These are phyloP conservation scores for Pseudogymnoascus sp. DNA, from an alignment of 2,329 filamentous ascomycete species.

Conservation along the genomic window DNA sequence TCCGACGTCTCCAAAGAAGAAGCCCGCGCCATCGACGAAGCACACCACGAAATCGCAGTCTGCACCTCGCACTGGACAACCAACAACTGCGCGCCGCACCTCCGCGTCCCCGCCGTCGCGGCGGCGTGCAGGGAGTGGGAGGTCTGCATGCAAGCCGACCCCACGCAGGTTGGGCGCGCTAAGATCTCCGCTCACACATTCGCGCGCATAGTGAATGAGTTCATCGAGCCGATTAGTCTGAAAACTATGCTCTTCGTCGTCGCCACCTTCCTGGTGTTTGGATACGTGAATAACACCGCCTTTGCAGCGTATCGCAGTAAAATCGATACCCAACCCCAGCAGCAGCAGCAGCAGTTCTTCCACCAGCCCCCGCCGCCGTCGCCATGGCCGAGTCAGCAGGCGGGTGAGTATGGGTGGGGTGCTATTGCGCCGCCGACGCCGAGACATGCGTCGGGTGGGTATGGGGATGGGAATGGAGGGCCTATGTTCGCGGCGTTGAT, in stretches of 20 bases:
- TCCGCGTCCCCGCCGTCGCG: conserved; percentile 64
- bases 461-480: conserved; percentile 12
- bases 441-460: conserved; percentile 14
- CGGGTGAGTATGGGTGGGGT: conserved; percentile 22
- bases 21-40: conserved; percentile 56
- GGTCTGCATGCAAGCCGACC: conserved; percentile 78
- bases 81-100: conserved; percentile 64
- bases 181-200: conserved; percentile 80
- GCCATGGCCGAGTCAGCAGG: background rate
- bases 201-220: conserved; percentile 87
- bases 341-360: conserved; percentile 24
- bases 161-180: conserved; percentile 66
- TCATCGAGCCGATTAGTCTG: conserved; percentile 81
- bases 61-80: conserved; percentile 66
- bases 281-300: conserved; percentile 43
- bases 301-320: conserved; percentile 31
- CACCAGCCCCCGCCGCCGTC: conserved; percentile 12
- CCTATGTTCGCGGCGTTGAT: conserved; percentile 21
- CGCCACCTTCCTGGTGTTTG: conserved; percentile 38
- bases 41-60: conserved; percentile 64
- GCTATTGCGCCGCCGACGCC: conserved; percentile 22
- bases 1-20: conserved; percentile 38
- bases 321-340: conserved; percentile 26
- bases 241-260: conserved; percentile 60
- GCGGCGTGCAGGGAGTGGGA: conserved; percentile 71